Percentiles rank a stretch among this genome's conserved stretches.
Evolutionary conservation across 1,139 yeast genomes (phyloP).

Genomic region (Spencermartinsiella ligniputridi): DNA sequence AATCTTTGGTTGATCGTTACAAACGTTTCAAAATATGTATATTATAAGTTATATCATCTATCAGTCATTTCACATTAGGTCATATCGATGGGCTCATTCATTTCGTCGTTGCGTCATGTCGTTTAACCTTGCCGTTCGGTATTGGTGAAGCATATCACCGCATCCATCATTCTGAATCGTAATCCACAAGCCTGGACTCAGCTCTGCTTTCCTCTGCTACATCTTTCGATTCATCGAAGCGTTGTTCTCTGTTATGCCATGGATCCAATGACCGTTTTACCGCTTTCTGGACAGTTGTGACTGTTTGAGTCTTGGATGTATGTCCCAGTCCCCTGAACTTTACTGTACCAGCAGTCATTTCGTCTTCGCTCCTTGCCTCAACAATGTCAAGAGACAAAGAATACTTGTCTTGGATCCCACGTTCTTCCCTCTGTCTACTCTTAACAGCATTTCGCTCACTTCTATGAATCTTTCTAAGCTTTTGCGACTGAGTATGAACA

Average conservation of each 20-base stretch:
- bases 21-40: not conserved
- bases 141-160: not conserved
- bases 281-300: not conserved
- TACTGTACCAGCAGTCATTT: slow-evolving; percentile 6
- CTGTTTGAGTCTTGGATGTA: not conserved
- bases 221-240: too few relatives aligned
- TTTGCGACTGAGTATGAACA: slow-evolving; percentile 20
- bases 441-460: slow-evolving; percentile 12
- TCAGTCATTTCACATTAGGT: not conserved
- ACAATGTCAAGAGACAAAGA: slow-evolving; percentile 17
- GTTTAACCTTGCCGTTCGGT: too few relatives aligned
- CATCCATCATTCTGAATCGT: not conserved
- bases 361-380: slow-evolving; percentile 12
- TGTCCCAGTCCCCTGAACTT: slow-evolving; percentile 1
- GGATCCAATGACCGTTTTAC: not conserved
- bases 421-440: slow-evolving; percentile 13
- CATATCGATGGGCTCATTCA: too few relatives aligned
- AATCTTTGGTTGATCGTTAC: slow-evolving; percentile 47
- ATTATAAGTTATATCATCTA: not conserved
- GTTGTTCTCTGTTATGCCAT: too few relatives aligned
- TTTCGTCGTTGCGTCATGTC: too few relatives aligned
- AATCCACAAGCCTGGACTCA: not conserved
- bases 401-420: slow-evolving; percentile 14
- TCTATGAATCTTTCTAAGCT: slow-evolving; percentile 19
- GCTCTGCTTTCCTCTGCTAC: too few relatives aligned